Base-by-base conservation (phyloP, 768 basidiomycete genomes). In the Mycena haematopus region DNA sequence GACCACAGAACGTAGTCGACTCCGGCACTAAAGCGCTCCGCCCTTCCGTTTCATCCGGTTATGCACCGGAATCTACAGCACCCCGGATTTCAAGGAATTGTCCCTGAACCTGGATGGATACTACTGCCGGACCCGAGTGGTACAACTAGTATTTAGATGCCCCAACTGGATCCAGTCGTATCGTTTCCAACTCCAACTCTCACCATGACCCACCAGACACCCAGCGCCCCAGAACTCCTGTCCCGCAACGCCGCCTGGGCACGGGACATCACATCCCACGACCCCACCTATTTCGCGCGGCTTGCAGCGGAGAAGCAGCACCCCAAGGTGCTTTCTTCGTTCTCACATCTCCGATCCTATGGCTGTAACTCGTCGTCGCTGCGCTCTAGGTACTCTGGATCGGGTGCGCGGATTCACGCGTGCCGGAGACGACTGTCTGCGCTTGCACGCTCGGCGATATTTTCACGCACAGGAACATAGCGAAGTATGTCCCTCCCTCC, bases 391-490 rank as follows among this genome's bases (percentile, higher is more conserved):
- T 42, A 4, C 40, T 42, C 4, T 42, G 40, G 40, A 19, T 42
- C 8, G 40, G 40, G 11, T 42, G 40, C 40, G 40, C 40, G 14
- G 40, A 42, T 14, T 42, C 40, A 3, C 40, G 40, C 40, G 19
- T n/a, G 1, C 19, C 40, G 15, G 40, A 42, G 40, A 42, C 40
- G 40, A 42, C 40, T 5, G 19, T 42, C 40, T 42, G 40, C 19
- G 19, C 15, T 2, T 42, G 40, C 6, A 42, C 6, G 40, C 40
- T 42, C 40, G 40, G 40, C 17, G 40, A 42, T 14, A 35, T 56
- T 25, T 56, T 56, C 56, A 56, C 56, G 31, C 56, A 56, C 15
- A 2, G 56, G 21, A 56, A 56, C 22, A 56, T 56, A 4, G 56
- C 45, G 1, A 56, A 56, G 56, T 56, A 1, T 4, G 56, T 38